Evolutionary conservation across 2,329 filamentous ascomycete species (phyloP).

Genomic region (Aschersonia sp.): DNA sequence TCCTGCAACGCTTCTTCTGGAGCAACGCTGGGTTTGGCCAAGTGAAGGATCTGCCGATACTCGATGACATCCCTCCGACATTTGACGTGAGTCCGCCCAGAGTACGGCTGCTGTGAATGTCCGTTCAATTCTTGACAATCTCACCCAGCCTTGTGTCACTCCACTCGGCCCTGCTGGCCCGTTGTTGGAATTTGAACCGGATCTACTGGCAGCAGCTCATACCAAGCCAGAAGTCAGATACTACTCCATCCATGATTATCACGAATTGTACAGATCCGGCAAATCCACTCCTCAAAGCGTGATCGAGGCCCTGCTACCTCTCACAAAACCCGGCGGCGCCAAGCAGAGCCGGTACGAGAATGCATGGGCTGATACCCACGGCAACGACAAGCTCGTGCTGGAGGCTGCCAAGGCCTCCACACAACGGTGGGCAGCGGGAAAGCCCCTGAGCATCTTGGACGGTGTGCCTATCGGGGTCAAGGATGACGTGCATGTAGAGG

Average conservation of each 20-base stretch:
- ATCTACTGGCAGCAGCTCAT: conserved; percentile 25
- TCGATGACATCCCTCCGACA: conserved; percentile 28
- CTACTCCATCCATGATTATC: conserved; percentile 62
- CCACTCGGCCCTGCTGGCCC: conserved; percentile 25
- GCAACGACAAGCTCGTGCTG: conserved; percentile 39
- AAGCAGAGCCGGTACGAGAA: conserved; percentile 47
- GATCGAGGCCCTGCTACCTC: conserved; percentile 52
- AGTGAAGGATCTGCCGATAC: conserved; percentile 28
- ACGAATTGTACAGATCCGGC: conserved; percentile 57
- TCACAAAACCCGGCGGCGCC: conserved; percentile 46
- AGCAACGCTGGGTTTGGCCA: conserved; percentile 45
- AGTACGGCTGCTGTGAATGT: neutral
- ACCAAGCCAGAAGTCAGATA: conserved; percentile 35
- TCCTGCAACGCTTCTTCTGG: conserved; percentile 54
- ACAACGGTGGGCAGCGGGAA: conserved; percentile 52
- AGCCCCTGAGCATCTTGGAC: conserved; percentile 55
- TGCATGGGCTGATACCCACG: conserved; percentile 57
- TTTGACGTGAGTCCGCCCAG: conserved; percentile 25
- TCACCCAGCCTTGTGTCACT: conserved; percentile 38
- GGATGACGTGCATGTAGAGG: conserved; percentile 60
- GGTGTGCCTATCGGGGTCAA: conserved; percentile 76
- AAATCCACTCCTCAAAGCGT: conserved; percentile 59
- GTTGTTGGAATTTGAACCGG: conserved; percentile 25
- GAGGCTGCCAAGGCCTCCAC: conserved; percentile 61
- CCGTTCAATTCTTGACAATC: neutral